Conservation (phyloP, 768 basidiomycete genomes). For the Phylloporus rhodoxanthus region DNA sequence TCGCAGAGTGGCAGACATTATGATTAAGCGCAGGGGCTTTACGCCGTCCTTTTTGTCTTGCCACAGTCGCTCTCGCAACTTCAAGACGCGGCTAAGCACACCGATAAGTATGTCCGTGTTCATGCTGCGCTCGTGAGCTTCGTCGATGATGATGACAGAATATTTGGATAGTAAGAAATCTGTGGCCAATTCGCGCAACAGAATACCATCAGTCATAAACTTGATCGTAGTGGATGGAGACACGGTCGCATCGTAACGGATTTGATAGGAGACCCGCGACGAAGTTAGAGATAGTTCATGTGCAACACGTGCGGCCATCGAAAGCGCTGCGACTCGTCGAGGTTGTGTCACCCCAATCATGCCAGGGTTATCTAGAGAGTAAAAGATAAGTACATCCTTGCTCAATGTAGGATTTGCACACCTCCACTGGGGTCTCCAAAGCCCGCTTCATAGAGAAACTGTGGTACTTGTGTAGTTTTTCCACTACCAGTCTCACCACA, state of each 20-base stretch:
- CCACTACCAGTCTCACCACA: slow-evolving; percentile 97
- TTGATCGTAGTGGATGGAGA: slow-evolving; percentile 90
- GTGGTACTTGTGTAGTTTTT: slow-evolving; percentile 97
- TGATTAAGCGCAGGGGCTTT: slow-evolving; percentile 88
- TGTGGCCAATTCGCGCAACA: slow-evolving; percentile 84
- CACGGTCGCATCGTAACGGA: slow-evolving; percentile 93
- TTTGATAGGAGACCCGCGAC: slow-evolving; percentile 88
- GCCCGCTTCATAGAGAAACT: slow-evolving; percentile 96
- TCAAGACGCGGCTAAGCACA: slow-evolving; percentile 89
- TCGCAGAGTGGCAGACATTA: slow-evolving; percentile 98
- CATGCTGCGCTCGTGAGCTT: slow-evolving; percentile 96
- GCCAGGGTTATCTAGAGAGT: slow-evolving; percentile 77
- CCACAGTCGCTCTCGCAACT: slow-evolving; percentile 88
- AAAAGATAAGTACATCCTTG: slow-evolving; percentile 3
- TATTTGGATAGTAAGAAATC: slow-evolving; percentile 95
- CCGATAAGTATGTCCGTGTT: slow-evolving; percentile 98
- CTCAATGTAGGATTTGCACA: slow-evolving; percentile 30
- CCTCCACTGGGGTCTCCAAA: slow-evolving; percentile 82
- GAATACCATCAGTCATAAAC: slow-evolving; percentile 99
- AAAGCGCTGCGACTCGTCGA: slow-evolving; percentile 93
- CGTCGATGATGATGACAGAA: slow-evolving; percentile 92
- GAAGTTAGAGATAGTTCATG: slow-evolving; percentile 82
- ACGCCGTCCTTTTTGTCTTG: slow-evolving; percentile 61
- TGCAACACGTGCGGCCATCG: slow-evolving; percentile 91
- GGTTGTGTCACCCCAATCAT: slow-evolving; percentile 99